Conservation (phyloP, 2,329 filamentous ascomycete genomes). For the Penicillium vulpinum region DNA sequence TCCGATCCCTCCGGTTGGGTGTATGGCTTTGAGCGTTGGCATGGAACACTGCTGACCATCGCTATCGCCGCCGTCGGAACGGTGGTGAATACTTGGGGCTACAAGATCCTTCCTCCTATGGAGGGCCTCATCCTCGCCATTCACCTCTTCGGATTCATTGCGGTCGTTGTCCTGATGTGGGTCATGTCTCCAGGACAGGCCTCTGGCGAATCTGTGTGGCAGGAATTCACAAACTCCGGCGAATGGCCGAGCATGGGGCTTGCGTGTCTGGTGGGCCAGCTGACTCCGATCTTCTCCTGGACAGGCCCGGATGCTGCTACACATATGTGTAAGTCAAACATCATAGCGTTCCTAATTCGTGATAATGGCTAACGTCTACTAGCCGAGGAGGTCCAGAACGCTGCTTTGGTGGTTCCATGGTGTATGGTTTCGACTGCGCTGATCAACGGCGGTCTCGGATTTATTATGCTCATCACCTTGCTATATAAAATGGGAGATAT, state of each 20-base stretch:
- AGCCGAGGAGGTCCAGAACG: conserved; percentile 54
- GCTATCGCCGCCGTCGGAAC: conserved; percentile 50
- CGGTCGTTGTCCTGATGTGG: conserved; percentile 41
- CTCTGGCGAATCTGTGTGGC: conserved; percentile 32
- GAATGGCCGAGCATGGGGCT: conserved; percentile 40
- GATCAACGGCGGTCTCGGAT: conserved; percentile 51
- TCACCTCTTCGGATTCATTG: conserved; percentile 50
- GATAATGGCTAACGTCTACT: conserved; percentile 3
- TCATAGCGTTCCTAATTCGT: background rate
- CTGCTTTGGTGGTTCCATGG: conserved; percentile 49
- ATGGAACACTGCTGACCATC: conserved; percentile 52
- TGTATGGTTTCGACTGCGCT: conserved; percentile 51
- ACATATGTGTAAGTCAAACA: conserved; percentile 31
- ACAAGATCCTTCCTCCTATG: conserved; percentile 49
- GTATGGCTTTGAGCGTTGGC: conserved; percentile 29
- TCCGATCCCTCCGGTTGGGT: conserved; percentile 23
- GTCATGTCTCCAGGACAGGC: conserved; percentile 27
- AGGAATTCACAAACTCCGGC: conserved; percentile 41
- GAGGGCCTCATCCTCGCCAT: conserved; percentile 54
- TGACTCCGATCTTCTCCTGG: conserved; percentile 30
- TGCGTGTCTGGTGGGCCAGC: conserved; percentile 41
- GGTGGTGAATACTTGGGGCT: conserved; percentile 54
- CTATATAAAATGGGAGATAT: conserved; percentile 48
- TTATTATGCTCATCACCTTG: conserved; percentile 47
- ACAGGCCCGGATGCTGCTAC: conserved; percentile 36